Evolutionary conservation across 768 basidiomycete genomes (phyloP).

Genomic region (Trametes villosa): DNA sequence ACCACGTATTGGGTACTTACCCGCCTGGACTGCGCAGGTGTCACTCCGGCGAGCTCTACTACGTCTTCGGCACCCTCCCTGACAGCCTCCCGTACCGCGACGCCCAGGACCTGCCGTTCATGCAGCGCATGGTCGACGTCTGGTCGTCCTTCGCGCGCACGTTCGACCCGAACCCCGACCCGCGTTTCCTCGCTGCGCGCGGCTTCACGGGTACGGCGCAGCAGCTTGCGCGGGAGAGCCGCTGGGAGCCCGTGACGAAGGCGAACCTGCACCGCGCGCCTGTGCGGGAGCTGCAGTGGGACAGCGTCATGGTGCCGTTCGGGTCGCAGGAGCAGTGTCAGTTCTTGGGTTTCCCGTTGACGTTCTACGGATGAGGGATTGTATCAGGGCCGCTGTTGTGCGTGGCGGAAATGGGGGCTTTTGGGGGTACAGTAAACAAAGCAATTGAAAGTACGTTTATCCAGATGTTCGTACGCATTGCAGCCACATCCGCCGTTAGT

Average conservation of each 20-base stretch:
- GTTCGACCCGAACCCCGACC: slow-evolving; percentile 51
- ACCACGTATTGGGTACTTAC: neutral
- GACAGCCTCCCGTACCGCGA: slow-evolving; percentile 48
- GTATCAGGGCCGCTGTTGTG: neutral
- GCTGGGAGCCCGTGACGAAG: slow-evolving; percentile 42
- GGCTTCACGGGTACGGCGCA: slow-evolving; percentile 44
- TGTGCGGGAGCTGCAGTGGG: slow-evolving; percentile 41
- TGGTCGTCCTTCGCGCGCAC: slow-evolving; percentile 54
- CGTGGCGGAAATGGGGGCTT: no score
- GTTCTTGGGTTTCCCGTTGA: slow-evolving; percentile 31
- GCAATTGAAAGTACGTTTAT: no score
- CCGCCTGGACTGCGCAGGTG: slow-evolving; percentile 24
- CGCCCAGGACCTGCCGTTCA: slow-evolving; percentile 47
- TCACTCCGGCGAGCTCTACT: slow-evolving; percentile 40
- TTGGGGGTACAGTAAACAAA: no score
- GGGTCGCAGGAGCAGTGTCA: slow-evolving; percentile 45
- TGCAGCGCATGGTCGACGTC: slow-evolving; percentile 47
- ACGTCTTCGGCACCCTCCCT: slow-evolving; percentile 43
- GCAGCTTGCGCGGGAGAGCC: slow-evolving; percentile 34
- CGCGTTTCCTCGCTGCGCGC: slow-evolving; percentile 45
- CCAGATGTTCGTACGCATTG: no score
- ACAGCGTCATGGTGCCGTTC: slow-evolving; percentile 38
- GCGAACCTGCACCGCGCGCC: slow-evolving; percentile 30
- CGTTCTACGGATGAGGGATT: slow-evolving; percentile 7
- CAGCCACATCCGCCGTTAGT: no score